Percentiles rank a stretch among this genome's conserved stretches.
phyloP scores from a whole-genome alignment of 192 early-diverging fungal species.

The Coemansia sp. region DNA sequence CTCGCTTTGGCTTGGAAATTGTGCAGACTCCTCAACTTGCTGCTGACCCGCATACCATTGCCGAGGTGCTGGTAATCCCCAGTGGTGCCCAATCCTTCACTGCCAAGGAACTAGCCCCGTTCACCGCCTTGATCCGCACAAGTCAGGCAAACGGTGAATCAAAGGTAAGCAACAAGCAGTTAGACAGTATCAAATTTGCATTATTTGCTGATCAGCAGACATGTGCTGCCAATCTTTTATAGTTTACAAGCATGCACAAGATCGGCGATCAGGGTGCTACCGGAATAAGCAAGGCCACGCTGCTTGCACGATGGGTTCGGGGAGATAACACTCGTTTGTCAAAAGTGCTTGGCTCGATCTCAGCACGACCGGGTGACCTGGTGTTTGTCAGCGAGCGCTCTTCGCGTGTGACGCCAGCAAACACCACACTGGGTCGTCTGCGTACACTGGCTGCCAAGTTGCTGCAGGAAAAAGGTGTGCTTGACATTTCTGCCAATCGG shows the following conservation, averaged over 20 bases:
- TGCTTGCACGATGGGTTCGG: constrained; percentile 37
- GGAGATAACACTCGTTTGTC: neutral
- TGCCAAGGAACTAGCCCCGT: constrained; percentile 27
- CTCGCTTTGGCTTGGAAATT: constrained; percentile 72
- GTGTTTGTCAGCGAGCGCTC: constrained; percentile 49
- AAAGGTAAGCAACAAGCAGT: constrained; percentile 22
- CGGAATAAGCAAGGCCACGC: constrained; percentile 30
- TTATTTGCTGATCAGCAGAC: too few species aligned
- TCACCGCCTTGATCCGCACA: constrained; percentile 21
- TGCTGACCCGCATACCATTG: constrained; percentile 13
- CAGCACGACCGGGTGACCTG: constrained; percentile 31
- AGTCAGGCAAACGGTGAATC: constrained; percentile 44
- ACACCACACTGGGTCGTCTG: constrained; percentile 62
- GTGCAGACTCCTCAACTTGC: constrained; percentile 22
- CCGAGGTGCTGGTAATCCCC: constrained; percentile 39
- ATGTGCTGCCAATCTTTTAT: neutral
- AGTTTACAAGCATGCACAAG: constrained; percentile 49
- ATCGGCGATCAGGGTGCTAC: constrained; percentile 17
- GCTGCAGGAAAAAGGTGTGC: constrained; percentile 54
- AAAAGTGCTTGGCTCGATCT: constrained; percentile 10
- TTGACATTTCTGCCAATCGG: constrained; percentile 49
- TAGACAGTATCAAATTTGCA: too few species aligned
- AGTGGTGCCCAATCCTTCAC: constrained; percentile 25
- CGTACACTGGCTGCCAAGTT: constrained; percentile 56
- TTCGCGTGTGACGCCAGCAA: constrained; percentile 40